phyloP scores from a whole-genome alignment of 768 basidiomycete species.

The Lactarius trivialis region DNA sequence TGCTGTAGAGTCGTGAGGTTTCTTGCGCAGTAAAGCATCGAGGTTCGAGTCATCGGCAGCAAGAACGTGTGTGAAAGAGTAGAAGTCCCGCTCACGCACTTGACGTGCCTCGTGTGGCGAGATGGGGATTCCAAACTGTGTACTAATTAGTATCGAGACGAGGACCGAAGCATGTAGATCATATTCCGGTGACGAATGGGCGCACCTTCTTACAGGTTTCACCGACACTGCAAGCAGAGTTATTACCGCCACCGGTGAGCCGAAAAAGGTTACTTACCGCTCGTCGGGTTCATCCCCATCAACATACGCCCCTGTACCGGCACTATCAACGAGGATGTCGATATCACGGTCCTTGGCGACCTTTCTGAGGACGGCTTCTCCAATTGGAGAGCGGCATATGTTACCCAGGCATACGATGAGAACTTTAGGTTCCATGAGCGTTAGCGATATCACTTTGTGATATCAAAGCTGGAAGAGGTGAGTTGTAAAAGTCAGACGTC shows the following conservation, averaged over 20 bases:
- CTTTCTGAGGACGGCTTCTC: slow-evolving; percentile 76
- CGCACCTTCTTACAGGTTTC: slow-evolving; percentile 63
- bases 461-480: not conserved
- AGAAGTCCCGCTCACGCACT: slow-evolving; percentile 59
- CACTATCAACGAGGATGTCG: slow-evolving; percentile 70
- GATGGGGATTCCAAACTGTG: slow-evolving; percentile 67
- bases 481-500: no score
- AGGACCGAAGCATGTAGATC: not conserved
- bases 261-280: slow-evolving; percentile 39
- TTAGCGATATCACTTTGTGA: not conserved
- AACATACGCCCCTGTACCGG: slow-evolving; percentile 82
- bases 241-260: not conserved
- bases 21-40: slow-evolving; percentile 47
- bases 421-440: slow-evolving; percentile 36
- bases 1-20: slow-evolving; percentile 47
- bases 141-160: not conserved
- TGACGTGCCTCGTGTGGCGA: slow-evolving; percentile 53
- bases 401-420: slow-evolving; percentile 79
- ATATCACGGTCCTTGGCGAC: slow-evolving; percentile 60
- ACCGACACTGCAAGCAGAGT: slow-evolving; percentile 45
- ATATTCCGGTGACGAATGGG: not conserved
- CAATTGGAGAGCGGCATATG: slow-evolving; percentile 89
- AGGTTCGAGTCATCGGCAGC: slow-evolving; percentile 79
- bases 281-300: slow-evolving; percentile 78
- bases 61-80: slow-evolving; percentile 73